Evolutionary conservation across 495 filamentous ascomycete species (phyloP).

Genomic region (Tuber melanosporum): DNA sequence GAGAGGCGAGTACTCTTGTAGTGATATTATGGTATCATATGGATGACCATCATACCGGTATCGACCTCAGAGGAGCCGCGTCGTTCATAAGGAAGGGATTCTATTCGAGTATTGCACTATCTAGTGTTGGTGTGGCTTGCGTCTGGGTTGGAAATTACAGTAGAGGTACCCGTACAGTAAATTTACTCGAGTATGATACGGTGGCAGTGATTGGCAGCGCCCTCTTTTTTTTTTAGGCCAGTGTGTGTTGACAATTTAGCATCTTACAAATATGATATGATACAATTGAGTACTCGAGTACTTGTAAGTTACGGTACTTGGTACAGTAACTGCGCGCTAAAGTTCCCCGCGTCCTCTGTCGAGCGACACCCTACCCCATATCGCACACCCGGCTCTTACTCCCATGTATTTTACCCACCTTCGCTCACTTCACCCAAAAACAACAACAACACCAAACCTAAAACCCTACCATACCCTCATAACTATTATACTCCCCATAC

Average conservation of each 20-base stretch:
- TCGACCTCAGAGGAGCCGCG: background rate
- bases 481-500: background rate
- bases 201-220: background rate
- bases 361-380: background rate
- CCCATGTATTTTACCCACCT: background rate
- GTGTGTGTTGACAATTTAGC: background rate
- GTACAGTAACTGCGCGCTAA: background rate
- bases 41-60: background rate
- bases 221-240: background rate
- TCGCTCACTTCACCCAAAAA: background rate
- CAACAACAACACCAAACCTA: conserved; percentile 15
- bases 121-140: background rate
- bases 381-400: background rate
- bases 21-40: background rate
- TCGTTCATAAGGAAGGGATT: background rate
- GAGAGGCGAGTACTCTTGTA: background rate
- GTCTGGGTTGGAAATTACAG: background rate
- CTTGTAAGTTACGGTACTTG: background rate
- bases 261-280: background rate
- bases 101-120: too few relatives aligned
- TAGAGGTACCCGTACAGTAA: too few relatives aligned
- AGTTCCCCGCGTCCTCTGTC: background rate
- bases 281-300: background rate
- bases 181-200: background rate
- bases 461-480: conserved; percentile 19